Base-by-base conservation (phyloP, 257 asterid genomes). In the Rauvolfia tetraphylla region DNA sequence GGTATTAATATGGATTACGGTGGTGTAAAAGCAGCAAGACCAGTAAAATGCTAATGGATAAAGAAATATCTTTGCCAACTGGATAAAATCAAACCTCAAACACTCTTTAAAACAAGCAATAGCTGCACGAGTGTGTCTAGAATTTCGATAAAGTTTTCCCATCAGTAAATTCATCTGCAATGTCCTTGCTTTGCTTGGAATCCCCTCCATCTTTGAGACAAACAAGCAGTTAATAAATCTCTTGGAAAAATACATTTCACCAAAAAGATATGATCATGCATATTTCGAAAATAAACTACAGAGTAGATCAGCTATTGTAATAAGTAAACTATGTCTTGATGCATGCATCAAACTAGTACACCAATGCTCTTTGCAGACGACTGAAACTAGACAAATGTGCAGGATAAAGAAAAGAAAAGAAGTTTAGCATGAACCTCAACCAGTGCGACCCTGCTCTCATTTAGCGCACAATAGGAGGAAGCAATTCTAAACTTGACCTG, bases 401-500 rank as follows among this genome's bases (percentile, higher is more conserved):
- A 72, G 29, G 42, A 62, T 9, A 46, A 39, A 31, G 27, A 15
- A 73, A 69, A 46, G 23, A 68, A 76, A 76, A 74, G 67, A 61
- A 62, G 48, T 63, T 34, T 6, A 53, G 33, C 53, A 78, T 78
- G 76, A 79, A 95, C 99, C 99, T 95, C 97, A 54, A 84, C 83
- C 68, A 95, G 88, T 75, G 99, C 96, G 69, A 90, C 91, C 84
- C 88, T 88, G 81, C 71, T 88, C 82, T 95, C 98, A 73, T 90
- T 92, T 58, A 95, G 88, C 34, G 86, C 88, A 86, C 81, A 83
- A 78, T 89, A 86, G 41, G 96, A 92, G 22, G 88, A 84, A 48
- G 98, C 97, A 80, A 95, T 85, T 87, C 87, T 95, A 87, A 91
- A 93, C 87, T 88, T 95, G 82, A 95, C 94, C 99, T 95, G 87